Percentiles rank a stretch among this genome's conserved stretches.
Evolutionary conservation across 163 green algal genomes (phyloP).

Genomic region (Chlorella variabilis): DNA sequence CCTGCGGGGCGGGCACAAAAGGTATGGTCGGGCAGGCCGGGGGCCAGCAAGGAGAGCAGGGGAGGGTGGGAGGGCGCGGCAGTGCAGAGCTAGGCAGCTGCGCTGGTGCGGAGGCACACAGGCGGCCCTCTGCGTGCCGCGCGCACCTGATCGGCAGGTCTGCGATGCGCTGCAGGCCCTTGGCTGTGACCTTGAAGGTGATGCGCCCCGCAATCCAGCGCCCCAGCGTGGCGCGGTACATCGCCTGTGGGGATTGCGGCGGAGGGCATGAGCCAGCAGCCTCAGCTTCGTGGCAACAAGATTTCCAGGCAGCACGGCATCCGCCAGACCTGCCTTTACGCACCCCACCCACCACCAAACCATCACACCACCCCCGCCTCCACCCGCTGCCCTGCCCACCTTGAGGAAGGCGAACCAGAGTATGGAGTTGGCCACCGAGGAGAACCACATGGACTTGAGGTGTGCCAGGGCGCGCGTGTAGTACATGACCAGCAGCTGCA

Average conservation of each 20-base stretch:
- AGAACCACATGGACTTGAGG: constrained; percentile 71
- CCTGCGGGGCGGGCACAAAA: constrained; percentile 15
- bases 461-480: constrained; percentile 50
- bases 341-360: no score
- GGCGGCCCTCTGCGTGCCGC: background rate
- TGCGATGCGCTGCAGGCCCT: constrained; percentile 58
- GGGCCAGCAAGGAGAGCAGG: background rate
- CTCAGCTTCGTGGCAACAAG: no score
- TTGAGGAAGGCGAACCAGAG: constrained; percentile 74
- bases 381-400: no score
- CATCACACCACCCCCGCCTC: no score
- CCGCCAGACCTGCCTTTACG: no score
- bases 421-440: constrained; percentile 62
- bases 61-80: background rate
- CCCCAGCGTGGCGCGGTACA: constrained; percentile 57
- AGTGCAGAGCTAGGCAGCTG: background rate
- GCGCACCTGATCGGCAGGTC: constrained; percentile 43
- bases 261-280: background rate
- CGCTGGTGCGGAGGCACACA: no score
- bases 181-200: constrained; percentile 76
- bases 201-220: constrained; percentile 47
- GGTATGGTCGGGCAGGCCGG: background rate
- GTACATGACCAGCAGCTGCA: constrained; percentile 54
- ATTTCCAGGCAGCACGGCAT: no score
- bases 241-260: constrained; percentile 8